A percentile compares a stretch with the other conserved stretches of the same genome.
Evolutionary conservation across 495 filamentous ascomycete genomes (phyloP).

Genomic region (Aspergillus taichungensis): DNA sequence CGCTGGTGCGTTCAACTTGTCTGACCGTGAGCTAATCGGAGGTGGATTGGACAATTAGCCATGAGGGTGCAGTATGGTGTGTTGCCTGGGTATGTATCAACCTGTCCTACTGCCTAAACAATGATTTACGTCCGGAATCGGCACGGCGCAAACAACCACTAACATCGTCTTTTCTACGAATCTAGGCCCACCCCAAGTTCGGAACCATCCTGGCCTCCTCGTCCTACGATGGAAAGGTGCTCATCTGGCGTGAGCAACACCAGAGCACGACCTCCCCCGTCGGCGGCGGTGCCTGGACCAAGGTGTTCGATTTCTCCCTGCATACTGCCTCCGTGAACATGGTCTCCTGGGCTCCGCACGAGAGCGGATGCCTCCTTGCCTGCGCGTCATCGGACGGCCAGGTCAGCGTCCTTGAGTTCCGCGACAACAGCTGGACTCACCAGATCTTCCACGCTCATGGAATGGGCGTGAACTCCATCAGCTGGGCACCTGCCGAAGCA

Average conservation of each 20-base stretch:
- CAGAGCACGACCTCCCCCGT: constrained; percentile 35
- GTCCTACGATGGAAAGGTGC: constrained; percentile 92
- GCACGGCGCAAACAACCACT: background rate
- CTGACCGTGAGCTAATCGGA: too few relatives aligned
- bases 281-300: constrained; percentile 55
- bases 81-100: constrained; percentile 68
- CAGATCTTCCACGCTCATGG: constrained; percentile 87
- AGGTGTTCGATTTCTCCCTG: constrained; percentile 80
- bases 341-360: constrained; percentile 93
- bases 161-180: background rate
- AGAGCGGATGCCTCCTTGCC: constrained; percentile 87
- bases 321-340: constrained; percentile 95
- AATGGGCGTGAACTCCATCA: constrained; percentile 87
- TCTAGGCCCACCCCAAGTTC: constrained; percentile 87
- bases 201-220: constrained; percentile 94
- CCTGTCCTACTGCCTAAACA: background rate
- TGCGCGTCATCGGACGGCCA: constrained; percentile 90
- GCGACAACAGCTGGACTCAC: constrained; percentile 79
- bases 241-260: constrained; percentile 91
- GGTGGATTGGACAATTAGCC: constrained; percentile 39
- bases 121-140: background rate
- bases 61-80: constrained; percentile 94
- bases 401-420: constrained; percentile 90
- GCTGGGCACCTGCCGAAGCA: constrained; percentile 79
- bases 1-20: too few relatives aligned